A percentile compares a stretch with the other conserved stretches of the same genome.
These are phyloP conservation scores for Neopestalotiopsis sp. DNA, from an alignment of 2,329 filamentous ascomycete genomes.

Conservation along the genomic window DNA sequence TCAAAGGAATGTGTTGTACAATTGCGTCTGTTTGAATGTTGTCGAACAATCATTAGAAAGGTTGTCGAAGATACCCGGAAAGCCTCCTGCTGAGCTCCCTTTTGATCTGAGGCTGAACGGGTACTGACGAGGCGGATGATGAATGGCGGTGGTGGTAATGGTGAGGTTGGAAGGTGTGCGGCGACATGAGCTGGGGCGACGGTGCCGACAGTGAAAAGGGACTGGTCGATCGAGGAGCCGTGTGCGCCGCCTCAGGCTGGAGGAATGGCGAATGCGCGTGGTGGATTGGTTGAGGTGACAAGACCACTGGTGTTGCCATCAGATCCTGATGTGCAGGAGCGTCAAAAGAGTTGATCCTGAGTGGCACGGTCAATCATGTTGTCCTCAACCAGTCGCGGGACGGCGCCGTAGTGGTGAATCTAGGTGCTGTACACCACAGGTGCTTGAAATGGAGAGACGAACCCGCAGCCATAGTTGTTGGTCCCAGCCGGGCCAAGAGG, in stretches of 20 bases:
- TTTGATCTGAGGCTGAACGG: conserved; percentile 41
- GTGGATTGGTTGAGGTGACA: conserved; percentile 42
- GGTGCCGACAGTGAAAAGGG: conserved; percentile 39
- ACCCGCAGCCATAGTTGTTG: conserved; percentile 59
- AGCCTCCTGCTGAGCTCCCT: conserved; percentile 32
- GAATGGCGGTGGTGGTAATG: conserved; percentile 39
- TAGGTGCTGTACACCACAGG: conserved; percentile 57
- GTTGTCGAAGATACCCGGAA: conserved; percentile 14
- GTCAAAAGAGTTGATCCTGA: conserved; percentile 55
- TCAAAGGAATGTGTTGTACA: conserved; percentile 42
- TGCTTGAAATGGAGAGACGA: conserved; percentile 67
- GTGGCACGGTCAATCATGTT: conserved; percentile 60
- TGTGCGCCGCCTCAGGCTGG: conserved; percentile 47
- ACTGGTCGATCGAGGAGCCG: conserved; percentile 42
- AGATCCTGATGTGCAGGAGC: conserved; percentile 37
- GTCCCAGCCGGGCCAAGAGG: conserved; percentile 47
- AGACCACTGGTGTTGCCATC: conserved; percentile 25
- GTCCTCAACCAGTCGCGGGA: conserved; percentile 42
- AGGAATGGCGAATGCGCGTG: conserved; percentile 51
- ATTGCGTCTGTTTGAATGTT: conserved; percentile 38
- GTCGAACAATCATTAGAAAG: conserved; percentile 27
- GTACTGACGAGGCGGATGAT: conserved; percentile 39
- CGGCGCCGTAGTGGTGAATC: conserved; percentile 44
- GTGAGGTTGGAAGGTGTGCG: conserved; percentile 34
- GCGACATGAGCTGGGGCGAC: conserved; percentile 39